Evolutionary conservation across 148 eudicot genomes (phyloP).

Genomic region (Rhododendron simsii): DNA sequence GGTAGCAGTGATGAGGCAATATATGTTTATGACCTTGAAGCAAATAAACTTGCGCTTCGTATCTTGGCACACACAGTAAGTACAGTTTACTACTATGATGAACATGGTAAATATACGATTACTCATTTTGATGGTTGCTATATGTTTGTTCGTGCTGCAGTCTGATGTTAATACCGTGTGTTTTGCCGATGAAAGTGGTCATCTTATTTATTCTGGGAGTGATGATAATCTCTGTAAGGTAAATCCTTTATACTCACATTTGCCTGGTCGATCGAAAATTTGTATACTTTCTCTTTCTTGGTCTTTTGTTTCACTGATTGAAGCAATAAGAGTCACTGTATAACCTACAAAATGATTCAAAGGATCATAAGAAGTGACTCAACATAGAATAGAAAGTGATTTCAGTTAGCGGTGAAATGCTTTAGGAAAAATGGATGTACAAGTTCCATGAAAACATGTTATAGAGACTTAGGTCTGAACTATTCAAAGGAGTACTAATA

Average conservation of each 20-base stretch:
- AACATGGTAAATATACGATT: background rate
- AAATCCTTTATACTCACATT: background rate
- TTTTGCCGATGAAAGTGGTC: conserved; percentile 85
- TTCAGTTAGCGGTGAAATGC: background rate
- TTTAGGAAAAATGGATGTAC: background rate
- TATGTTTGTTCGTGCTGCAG: conserved; percentile 32
- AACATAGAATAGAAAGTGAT: background rate
- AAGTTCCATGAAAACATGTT: background rate
- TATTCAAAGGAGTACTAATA: background rate
- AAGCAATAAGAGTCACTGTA: background rate
- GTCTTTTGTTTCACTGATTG: background rate
- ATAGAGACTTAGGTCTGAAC: background rate
- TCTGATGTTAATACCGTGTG: conserved; percentile 90
- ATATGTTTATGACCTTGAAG: conserved; percentile 73
- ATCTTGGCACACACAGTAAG: conserved; percentile 73
- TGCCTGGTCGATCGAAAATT: background rate
- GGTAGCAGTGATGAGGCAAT: conserved; percentile 71
- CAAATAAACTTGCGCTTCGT: conserved; percentile 47
- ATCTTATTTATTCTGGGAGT: conserved; percentile 82
- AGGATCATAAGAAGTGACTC: background rate
- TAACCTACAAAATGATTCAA: background rate
- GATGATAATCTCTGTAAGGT: conserved; percentile 86
- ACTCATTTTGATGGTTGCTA: background rate
- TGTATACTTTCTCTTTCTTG: background rate
- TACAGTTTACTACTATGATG: background rate